These are phyloP conservation scores for Aphanoascus verrucosus DNA, from an alignment of 2,329 filamentous ascomycete genomes.

Conservation along the genomic window DNA sequence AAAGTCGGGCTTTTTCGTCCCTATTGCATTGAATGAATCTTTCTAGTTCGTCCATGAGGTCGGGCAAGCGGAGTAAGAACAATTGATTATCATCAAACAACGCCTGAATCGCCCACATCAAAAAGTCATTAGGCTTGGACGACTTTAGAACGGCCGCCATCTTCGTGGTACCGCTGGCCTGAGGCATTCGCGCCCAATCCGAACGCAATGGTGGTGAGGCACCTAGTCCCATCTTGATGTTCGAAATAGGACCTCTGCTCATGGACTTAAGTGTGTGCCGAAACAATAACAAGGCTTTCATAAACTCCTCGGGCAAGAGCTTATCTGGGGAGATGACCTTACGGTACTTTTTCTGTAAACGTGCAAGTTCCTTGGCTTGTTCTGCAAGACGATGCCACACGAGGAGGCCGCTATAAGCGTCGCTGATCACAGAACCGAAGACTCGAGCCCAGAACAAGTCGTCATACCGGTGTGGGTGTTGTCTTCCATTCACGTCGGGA, in stretches of 20 bases:
- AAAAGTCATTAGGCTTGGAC: conserved; percentile 12
- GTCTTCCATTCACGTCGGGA: conserved; percentile 28
- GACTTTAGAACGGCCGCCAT: background rate
- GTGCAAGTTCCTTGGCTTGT: conserved; percentile 19
- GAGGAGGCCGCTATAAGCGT: conserved; percentile 30
- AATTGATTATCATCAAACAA: conserved; percentile 33
- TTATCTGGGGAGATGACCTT: conserved; percentile 23
- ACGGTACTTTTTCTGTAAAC: conserved; percentile 28
- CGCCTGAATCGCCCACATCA: conserved; percentile 31
- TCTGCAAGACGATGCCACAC: conserved; percentile 32
- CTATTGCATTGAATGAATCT: conserved; percentile 31
- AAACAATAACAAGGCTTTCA: conserved; percentile 33
- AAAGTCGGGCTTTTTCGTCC: conserved; percentile 29
- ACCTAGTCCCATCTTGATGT: conserved; percentile 21
- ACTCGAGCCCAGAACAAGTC: conserved; percentile 34
- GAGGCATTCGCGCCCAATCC: conserved; percentile 25
- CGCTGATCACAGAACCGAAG: conserved; percentile 25
- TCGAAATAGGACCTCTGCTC: conserved; percentile 24
- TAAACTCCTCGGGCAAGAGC: conserved; percentile 32
- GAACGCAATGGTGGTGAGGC: conserved; percentile 36
- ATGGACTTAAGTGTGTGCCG: conserved; percentile 27
- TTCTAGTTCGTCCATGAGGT: conserved; percentile 41
- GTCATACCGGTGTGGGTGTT: conserved; percentile 12
- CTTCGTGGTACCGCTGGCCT: conserved; percentile 15
- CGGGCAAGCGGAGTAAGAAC: conserved; percentile 27